A percentile compares a stretch with the other conserved stretches of the same genome.
Evolutionary conservation across 1,139 yeast genomes (phyloP).

Genomic region (Suhomyces bolitotheri): DNA sequence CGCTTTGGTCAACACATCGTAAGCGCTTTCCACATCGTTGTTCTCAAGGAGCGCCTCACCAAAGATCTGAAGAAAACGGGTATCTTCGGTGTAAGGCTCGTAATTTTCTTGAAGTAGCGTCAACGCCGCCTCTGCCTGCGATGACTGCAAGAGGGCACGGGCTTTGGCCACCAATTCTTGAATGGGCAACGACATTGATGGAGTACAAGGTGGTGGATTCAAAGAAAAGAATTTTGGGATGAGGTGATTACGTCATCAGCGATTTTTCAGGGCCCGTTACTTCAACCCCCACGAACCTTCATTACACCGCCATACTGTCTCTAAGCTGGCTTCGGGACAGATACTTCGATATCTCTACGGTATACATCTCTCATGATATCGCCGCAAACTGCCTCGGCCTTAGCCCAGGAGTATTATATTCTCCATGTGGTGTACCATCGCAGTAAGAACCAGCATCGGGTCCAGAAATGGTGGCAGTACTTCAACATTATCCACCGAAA

Average conservation of each 20-base stretch:
- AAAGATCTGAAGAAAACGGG: slow-evolving; percentile 40
- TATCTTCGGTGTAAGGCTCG: slow-evolving; percentile 29
- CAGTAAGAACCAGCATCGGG: slow-evolving; percentile 75
- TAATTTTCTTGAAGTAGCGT: slow-evolving; percentile 34
- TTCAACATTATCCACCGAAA: slow-evolving; percentile 64
- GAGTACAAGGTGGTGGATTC: neutral
- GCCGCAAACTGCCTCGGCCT: neutral
- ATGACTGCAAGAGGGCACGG: slow-evolving; percentile 36
- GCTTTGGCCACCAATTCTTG: slow-evolving; percentile 21
- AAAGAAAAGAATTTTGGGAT: slow-evolving; percentile 10
- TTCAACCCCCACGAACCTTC: neutral
- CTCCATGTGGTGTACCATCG: slow-evolving; percentile 67
- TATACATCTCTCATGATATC: too few relatives aligned
- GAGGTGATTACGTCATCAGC: slow-evolving; percentile 13
- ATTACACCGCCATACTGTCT: neutral
- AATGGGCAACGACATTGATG: slow-evolving; percentile 5
- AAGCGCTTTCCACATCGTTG: slow-evolving; percentile 78
- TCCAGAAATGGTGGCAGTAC: slow-evolving; percentile 73
- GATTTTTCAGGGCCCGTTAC: neutral
- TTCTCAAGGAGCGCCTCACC: slow-evolving; percentile 81
- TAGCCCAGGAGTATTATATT: slow-evolving; percentile 49
- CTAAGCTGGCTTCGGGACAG: neutral
- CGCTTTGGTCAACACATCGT: slow-evolving; percentile 58
- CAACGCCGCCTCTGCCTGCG: slow-evolving; percentile 45
- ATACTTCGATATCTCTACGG: too few relatives aligned